Evolutionary conservation across 2,329 filamentous ascomycete genomes (phyloP).

Genomic region (Thielaviopsis musarum): DNA sequence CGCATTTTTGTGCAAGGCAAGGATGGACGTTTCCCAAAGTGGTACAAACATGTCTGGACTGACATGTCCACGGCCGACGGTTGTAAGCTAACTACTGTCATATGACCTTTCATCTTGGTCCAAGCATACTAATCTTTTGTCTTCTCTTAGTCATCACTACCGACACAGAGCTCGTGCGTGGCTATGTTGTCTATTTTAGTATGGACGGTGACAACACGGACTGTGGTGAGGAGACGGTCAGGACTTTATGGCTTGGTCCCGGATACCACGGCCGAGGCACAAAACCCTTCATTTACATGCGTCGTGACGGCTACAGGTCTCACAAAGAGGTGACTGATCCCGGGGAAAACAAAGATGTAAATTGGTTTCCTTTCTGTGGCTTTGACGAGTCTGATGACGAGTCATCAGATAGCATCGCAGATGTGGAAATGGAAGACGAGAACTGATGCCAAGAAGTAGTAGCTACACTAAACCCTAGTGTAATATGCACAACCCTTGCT

Average conservation of each 20-base stretch:
- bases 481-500: too few relatives aligned
- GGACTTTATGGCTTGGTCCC: too few relatives aligned
- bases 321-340: background rate
- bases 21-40: background rate
- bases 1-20: background rate
- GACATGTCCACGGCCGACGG: background rate
- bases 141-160: background rate
- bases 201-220: background rate
- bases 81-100: background rate
- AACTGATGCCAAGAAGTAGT: too few relatives aligned
- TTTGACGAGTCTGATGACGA: too few relatives aligned
- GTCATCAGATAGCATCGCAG: too few relatives aligned
- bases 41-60: background rate
- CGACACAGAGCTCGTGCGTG: background rate
- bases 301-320: background rate
- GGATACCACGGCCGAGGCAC: too few relatives aligned
- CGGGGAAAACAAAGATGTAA: too few relatives aligned
- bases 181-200: background rate
- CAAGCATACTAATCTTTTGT: background rate
- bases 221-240: background rate
- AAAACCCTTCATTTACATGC: background rate
- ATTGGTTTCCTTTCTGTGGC: too few relatives aligned
- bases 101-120: background rate
- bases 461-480: too few relatives aligned
- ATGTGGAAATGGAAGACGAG: too few relatives aligned